Evolutionary conservation across 805 yeast genomes (phyloP).

Genomic region (Schwanniomyces occidentalis): DNA sequence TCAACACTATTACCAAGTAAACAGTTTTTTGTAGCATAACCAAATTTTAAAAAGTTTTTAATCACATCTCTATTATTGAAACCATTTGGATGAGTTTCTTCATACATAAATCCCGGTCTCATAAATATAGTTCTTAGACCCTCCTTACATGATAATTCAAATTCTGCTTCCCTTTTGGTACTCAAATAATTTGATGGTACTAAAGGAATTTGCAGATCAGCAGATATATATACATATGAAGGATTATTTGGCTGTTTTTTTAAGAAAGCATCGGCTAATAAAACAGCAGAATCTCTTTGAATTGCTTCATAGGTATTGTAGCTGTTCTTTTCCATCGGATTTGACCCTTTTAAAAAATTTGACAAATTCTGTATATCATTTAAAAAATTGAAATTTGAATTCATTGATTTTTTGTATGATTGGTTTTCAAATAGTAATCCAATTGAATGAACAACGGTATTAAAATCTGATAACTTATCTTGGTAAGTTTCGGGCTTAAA

Average conservation of each 20-base stretch:
- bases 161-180: slow-evolving; percentile 79
- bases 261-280: slow-evolving; percentile 57
- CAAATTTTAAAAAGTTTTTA: slow-evolving; percentile 41
- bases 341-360: slow-evolving; percentile 46
- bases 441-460: slow-evolving; percentile 78
- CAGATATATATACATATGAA: slow-evolving; percentile 72
- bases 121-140: slow-evolving; percentile 59
- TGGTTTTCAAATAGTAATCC: slow-evolving; percentile 75
- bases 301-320: slow-evolving; percentile 57
- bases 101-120: slow-evolving; percentile 84
- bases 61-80: slow-evolving; percentile 41
- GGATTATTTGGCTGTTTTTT: slow-evolving; percentile 33
- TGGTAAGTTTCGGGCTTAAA: slow-evolving; percentile 63
- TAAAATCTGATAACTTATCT: slow-evolving; percentile 45
- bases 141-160: slow-evolving; percentile 46
- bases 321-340: slow-evolving; percentile 58
- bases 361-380: slow-evolving; percentile 31
- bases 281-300: slow-evolving; percentile 68
- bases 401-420: slow-evolving; percentile 60
- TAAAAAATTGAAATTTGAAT: slow-evolving; percentile 38
- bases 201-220: slow-evolving; percentile 69
- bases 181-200: slow-evolving; percentile 70
- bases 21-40: slow-evolving; percentile 44
- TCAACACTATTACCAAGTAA: slow-evolving; percentile 39
- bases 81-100: slow-evolving; percentile 23